These are phyloP conservation scores for Cenococcum geophilum DNA, from an alignment of 495 filamentous ascomycete species.

Conservation along the genomic window DNA sequence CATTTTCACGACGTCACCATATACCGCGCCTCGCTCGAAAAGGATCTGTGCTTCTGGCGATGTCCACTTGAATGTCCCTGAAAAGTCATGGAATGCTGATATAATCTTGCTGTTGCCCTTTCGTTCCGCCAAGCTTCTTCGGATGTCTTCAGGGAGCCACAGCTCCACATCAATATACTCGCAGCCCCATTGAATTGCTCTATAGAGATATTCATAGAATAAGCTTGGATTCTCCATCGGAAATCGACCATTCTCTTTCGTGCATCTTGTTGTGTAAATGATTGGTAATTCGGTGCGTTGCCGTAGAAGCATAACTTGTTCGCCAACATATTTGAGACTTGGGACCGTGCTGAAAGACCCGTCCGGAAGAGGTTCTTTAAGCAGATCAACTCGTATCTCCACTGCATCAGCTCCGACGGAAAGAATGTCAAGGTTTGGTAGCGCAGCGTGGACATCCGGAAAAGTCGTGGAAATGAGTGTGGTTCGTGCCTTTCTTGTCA, in stretches of 20 bases:
- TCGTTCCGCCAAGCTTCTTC: constrained; percentile 56
- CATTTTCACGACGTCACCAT: constrained; percentile 84
- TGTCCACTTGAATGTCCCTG: constrained; percentile 74
- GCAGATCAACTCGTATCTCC: constrained; percentile 73
- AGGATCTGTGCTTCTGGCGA: constrained; percentile 60
- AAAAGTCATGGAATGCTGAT: constrained; percentile 82
- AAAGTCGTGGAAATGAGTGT: constrained; percentile 84
- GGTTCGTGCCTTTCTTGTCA: constrained; percentile 68
- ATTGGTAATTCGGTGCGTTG: constrained; percentile 80
- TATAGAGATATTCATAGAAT: constrained; percentile 68
- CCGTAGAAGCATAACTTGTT: constrained; percentile 74
- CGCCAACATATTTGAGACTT: constrained; percentile 74
- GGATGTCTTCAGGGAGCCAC: constrained; percentile 73
- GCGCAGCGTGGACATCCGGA: constrained; percentile 73
- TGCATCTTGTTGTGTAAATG: constrained; percentile 78
- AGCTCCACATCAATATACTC: constrained; percentile 84
- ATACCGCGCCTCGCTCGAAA: constrained; percentile 61
- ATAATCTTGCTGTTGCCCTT: constrained; percentile 75
- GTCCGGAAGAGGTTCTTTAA: constrained; percentile 62
- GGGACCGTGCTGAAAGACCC: constrained; percentile 55
- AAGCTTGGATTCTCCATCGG: constrained; percentile 70
- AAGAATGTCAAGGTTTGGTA: constrained; percentile 76
- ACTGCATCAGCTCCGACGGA: constrained; percentile 80
- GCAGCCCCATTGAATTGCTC: constrained; percentile 78
- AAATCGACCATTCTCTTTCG: constrained; percentile 71